A percentile compares a stretch with the other conserved stretches of the same genome.
Conservation (phyloP, 768 basidiomycete genomes). For the Cystofilobasidium capitatum region DNA sequence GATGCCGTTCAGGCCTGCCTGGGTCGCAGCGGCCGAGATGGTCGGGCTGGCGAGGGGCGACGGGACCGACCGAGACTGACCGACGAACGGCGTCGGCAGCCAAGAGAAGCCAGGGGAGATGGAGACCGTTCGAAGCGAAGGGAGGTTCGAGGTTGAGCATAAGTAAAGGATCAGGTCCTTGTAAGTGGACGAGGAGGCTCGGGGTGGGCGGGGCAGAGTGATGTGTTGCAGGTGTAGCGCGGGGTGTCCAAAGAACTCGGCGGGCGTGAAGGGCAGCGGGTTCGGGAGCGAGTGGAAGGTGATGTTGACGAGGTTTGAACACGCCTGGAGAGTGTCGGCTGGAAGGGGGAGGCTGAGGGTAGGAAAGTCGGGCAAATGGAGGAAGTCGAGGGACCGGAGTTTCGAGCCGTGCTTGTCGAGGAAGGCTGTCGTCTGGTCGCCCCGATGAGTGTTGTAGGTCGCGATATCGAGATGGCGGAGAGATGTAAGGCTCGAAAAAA, state of each 20-base stretch:
- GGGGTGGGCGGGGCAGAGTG: slow-evolving; percentile 26
- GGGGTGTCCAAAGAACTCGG: neutral
- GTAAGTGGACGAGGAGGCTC: slow-evolving; percentile 6
- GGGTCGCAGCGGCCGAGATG: slow-evolving; percentile 31
- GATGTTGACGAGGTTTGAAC: slow-evolving; percentile 31
- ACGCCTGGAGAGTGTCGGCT: slow-evolving; percentile 29
- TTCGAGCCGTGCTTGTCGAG: slow-evolving; percentile 31
- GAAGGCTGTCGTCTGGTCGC: slow-evolving; percentile 31
- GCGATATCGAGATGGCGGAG: slow-evolving; percentile 31
- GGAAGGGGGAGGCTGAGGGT: slow-evolving; percentile 28
- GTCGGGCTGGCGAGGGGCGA: slow-evolving; percentile 32
- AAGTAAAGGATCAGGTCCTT: neutral
- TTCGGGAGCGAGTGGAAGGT: slow-evolving; percentile 28
- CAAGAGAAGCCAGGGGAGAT: slow-evolving; percentile 6
- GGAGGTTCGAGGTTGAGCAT: slow-evolving; percentile 13
- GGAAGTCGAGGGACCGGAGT: slow-evolving; percentile 33
- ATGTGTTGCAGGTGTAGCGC: slow-evolving; percentile 31
- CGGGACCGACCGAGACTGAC: neutral
- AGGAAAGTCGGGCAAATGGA: slow-evolving; percentile 33
- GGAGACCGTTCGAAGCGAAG: neutral
- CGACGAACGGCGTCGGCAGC: neutral
- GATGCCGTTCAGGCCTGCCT: slow-evolving; percentile 34
- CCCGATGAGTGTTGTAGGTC: slow-evolving; percentile 26
- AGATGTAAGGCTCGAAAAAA: slow-evolving; percentile 31
- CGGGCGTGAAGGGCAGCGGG: slow-evolving; percentile 23